Percentiles rank a stretch among this genome's conserved stretches.
These are phyloP conservation scores for Tritrichomonas musculus DNA, from an alignment of 208 protist genomes.

Conservation along the genomic window DNA sequence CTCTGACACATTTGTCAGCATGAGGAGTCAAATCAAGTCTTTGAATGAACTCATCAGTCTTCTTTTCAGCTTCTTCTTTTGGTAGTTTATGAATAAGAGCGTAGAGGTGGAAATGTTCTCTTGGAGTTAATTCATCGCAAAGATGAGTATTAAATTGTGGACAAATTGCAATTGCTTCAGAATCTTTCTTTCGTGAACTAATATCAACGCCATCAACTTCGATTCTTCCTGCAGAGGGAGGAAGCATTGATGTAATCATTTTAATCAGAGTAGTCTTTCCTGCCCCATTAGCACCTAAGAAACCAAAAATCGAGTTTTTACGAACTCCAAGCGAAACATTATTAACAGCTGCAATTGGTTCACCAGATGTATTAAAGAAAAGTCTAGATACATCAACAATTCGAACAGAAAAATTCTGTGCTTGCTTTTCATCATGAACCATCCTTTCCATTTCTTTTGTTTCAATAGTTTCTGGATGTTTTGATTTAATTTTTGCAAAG, in stretches of 20 bases:
- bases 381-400: neutral
- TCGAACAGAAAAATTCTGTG: neutral
- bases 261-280: constrained; percentile 41
- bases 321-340: neutral
- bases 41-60: neutral
- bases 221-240: constrained; percentile 25
- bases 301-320: neutral
- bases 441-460: neutral
- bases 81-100: neutral
- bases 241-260: constrained; percentile 31
- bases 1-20: neutral
- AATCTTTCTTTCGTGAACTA: neutral
- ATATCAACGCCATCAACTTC: neutral
- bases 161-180: neutral
- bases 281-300: constrained; percentile 38
- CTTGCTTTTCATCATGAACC: neutral
- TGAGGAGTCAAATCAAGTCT: neutral
- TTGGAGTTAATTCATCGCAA: neutral
- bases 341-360: neutral
- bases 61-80: neutral
- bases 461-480: neutral
- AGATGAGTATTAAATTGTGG: constrained; percentile 27
- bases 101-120: neutral
- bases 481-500: neutral
- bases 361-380: neutral